Evolutionary conservation across 23 red algal genomes (phyloP).

Genomic region (Chondrus crispus): DNA sequence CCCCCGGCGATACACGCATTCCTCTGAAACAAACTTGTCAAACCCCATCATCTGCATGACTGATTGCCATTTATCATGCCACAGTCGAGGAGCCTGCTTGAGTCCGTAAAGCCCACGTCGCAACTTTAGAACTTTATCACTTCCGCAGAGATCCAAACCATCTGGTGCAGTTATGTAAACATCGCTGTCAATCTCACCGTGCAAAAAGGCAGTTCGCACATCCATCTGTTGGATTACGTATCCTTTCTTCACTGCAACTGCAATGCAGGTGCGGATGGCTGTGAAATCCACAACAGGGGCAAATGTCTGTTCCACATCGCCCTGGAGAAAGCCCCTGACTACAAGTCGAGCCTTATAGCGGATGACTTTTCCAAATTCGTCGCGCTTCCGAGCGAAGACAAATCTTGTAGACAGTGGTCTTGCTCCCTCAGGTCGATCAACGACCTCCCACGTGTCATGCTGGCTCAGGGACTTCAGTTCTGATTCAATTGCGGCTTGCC

Average conservation of each 20-base stretch:
- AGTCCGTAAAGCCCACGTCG: not conserved
- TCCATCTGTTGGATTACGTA: constrained; percentile 2
- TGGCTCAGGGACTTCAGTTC: not conserved
- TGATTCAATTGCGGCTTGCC: not conserved
- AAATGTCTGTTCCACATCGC: constrained; percentile 9
- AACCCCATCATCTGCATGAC: not conserved
- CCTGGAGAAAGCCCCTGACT: constrained; percentile 2
- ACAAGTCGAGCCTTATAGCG: constrained; percentile 43
- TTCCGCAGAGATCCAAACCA: no score
- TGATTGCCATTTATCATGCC: not conserved
- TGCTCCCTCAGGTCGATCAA: not conserved
- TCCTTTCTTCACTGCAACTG: not conserved
- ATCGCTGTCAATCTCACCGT: constrained; percentile 7
- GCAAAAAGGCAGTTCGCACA: constrained; percentile 34
- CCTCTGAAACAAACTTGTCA: no score
- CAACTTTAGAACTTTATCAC: not conserved
- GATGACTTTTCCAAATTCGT: not conserved
- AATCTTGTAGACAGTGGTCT: not conserved
- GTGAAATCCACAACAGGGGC: constrained; percentile 25
- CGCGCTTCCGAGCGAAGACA: not conserved
- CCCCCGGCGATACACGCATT: no score
- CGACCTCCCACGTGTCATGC: not conserved
- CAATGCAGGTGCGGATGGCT: not conserved
- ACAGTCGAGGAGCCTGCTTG: constrained; percentile 14
- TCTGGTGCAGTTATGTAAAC: constrained; percentile 2